Evolutionary conservation across 2,329 filamentous ascomycete species (phyloP), one percentile per base, ranked within the genome.

Genomic region (Cladosporium velox): DNA sequence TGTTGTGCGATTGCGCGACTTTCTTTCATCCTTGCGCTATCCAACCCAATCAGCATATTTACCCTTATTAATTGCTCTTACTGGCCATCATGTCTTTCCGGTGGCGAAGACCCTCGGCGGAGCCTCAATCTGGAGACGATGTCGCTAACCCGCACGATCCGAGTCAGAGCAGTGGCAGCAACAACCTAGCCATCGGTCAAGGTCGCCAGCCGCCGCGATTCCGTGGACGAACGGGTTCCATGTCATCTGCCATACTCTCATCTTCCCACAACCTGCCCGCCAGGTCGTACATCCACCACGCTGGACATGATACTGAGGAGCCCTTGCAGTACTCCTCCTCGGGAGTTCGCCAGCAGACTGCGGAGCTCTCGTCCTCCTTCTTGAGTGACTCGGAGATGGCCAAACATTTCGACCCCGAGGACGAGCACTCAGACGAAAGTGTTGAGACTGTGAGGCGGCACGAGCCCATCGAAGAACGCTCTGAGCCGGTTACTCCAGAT

Each of bases 331-430:
- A 79, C 67, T 75, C 76, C n/a, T 78, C 76, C 21, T 71, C 74
- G 8, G 77, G 77, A 24, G 77, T 79, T 14, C 71, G 77, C 59
- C 75, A 77, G 59, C 75, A 78, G 70, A 78, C 77, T 38, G 76
- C 75, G 41, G 75, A 77, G 67, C 71, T 79, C 21, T 77, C 76
- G 4, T 76, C 76, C 3, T 78, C 75, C 3, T 77, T 78, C 52
- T 61, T 79, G 64, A 73, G 70, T 61, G 76, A 77, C 57, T 76
- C 76, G 10, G 74, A 75, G 15, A 64, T 64, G 61, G 61, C 61
- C 6, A 64, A 70, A 38, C 61, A 57, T 2, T 64, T 64, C 51
- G 61, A 64, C 18, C 61, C 61, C 14, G 61, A 64, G n/a, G 61
- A 64, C 7, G 61, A 64, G 34, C 28, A 34, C 34, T 64, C 61